Evolutionary conservation across 2,329 filamentous ascomycete genomes (phyloP), one percentile per base, ranked within the genome.

Genomic region (Calycina herbarum): DNA sequence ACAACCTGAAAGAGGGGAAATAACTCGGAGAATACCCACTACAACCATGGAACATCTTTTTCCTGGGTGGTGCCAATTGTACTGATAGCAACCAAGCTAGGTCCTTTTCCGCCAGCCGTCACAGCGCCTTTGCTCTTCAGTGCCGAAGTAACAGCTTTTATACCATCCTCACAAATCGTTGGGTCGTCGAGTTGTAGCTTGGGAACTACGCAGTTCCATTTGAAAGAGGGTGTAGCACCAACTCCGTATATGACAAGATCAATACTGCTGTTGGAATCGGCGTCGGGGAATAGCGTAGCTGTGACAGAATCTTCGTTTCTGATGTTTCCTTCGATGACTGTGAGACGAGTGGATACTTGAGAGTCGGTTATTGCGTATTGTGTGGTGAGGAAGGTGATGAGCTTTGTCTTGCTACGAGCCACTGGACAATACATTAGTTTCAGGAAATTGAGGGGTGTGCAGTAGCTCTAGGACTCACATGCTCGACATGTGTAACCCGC

Each of bases 321-420:
- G 13, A 81, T 81, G 68, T 86, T 81, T 68, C 85, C 85, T 63
- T 80, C 64, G 42, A 80, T 64, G 10, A 86, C 74, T 7, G 68
- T 75, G 2, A 86, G 79, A 67, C 81, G 79, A 15, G 77, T 68
- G 13, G 29, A 13, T 20, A 63, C 59, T 42, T 35, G 57, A 13
- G 24, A 13, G 8, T 42, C 35, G 24, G 59, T 54, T 33, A 60
- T 57, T 20, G 15, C 24, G 60, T 67, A 64, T 63, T 67, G 40
- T 4, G 63, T 48, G 17, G n/a, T 72, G 3, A 78, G 71, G 61
- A 83, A 68, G 57, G 72, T 67, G 17, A 76, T 76, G 35, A 87
- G 81, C 67, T 83, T 85, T 59, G 79, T 77, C 7, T 84, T 81
- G 1, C 77, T 81, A 56, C 84, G 82, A 71, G 79, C 83, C 42